phyloP scores from a whole-genome alignment of 2,329 filamentous ascomycete species.

The Emmonsia crescens region DNA sequence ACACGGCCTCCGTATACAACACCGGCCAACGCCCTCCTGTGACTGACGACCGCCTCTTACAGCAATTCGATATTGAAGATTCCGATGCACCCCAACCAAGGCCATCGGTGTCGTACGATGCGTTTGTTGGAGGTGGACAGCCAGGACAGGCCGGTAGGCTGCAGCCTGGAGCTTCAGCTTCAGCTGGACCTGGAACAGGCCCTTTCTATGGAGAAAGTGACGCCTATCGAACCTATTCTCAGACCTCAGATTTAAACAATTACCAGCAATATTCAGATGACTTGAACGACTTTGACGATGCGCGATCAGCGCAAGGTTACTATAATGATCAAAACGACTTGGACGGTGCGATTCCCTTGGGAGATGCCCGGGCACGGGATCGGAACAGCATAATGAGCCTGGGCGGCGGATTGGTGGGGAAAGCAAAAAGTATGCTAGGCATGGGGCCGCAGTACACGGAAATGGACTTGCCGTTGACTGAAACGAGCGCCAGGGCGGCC shows the following conservation, averaged over 20 bases:
- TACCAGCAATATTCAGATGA: conserved; percentile 80
- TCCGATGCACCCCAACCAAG: conserved; percentile 54
- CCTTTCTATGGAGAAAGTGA: conserved; percentile 7
- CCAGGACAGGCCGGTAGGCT: conserved; percentile 37
- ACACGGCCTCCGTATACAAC: conserved; percentile 47
- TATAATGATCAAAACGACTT: conserved; percentile 53
- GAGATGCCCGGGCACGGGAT: conserved; percentile 50
- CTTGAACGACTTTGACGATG: conserved; percentile 73
- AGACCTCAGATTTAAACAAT: conserved; percentile 74
- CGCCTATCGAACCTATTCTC: conserved; percentile 45
- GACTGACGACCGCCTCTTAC: conserved; percentile 69
- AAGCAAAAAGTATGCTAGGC: conserved; percentile 80
- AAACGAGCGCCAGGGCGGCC: conserved; percentile 49
- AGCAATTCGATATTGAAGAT: conserved; percentile 61
- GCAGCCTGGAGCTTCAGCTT: conserved; percentile 23
- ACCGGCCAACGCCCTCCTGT: conserved; percentile 66
- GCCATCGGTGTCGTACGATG: conserved; percentile 86
- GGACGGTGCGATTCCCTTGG: conserved; percentile 30
- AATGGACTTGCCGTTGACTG: conserved; percentile 93
- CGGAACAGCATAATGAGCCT: conserved; percentile 82
- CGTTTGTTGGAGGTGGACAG: conserved; percentile 67
- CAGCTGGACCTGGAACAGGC: conserved; percentile 19
- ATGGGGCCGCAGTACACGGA: conserved; percentile 84
- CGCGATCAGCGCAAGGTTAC: conserved; percentile 57
- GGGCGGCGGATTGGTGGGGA: conserved; percentile 77